A percentile compares a stretch with the other conserved stretches of the same genome.
Conservation (phyloP, 225 moss, liverwort and hornwort species). For the Polytrichum formosum region DNA sequence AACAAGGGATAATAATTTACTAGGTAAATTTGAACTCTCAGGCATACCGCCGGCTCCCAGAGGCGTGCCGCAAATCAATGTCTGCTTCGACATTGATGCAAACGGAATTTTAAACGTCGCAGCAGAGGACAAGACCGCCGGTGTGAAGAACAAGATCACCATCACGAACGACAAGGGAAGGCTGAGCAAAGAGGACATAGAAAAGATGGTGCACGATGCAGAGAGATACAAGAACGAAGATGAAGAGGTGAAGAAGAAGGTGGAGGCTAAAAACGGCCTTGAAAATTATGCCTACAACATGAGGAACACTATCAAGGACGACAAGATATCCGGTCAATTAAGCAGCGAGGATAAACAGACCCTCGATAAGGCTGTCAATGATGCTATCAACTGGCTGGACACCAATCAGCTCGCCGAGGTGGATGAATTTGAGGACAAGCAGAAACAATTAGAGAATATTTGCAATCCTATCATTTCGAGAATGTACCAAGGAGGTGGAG, state of each 20-base stretch:
- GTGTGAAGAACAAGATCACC: constrained; percentile 35
- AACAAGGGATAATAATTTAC: constrained; percentile 28
- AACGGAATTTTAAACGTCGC: constrained; percentile 36
- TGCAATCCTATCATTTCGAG: constrained; percentile 35
- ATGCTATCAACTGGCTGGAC: constrained; percentile 25
- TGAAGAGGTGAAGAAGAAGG: constrained; percentile 33
- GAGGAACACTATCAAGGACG: constrained; percentile 27
- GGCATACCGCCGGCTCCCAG: constrained; percentile 37
- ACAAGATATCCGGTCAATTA: constrained; percentile 26
- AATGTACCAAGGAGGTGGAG: constrained; percentile 28
- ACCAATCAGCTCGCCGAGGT: constrained; percentile 34
- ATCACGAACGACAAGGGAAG: constrained; percentile 39
- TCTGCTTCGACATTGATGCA: constrained; percentile 27
- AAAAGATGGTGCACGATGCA: constrained; percentile 31
- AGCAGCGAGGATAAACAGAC: constrained; percentile 24
- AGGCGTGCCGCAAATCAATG: constrained; percentile 30
- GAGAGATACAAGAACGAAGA: constrained; percentile 33
- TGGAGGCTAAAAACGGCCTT: constrained; percentile 33
- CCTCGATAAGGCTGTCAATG: constrained; percentile 22
- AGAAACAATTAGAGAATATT: constrained; percentile 35
- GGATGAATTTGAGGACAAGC: constrained; percentile 37
- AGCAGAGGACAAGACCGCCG: constrained; percentile 33
- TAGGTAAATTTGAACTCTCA: constrained; percentile 35
- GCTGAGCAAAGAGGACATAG: constrained; percentile 32
- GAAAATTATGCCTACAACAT: constrained; percentile 34